These are phyloP conservation scores for Flaveria ramosissima DNA, from an alignment of 129 eudicot genomes.

Conservation along the genomic window DNA sequence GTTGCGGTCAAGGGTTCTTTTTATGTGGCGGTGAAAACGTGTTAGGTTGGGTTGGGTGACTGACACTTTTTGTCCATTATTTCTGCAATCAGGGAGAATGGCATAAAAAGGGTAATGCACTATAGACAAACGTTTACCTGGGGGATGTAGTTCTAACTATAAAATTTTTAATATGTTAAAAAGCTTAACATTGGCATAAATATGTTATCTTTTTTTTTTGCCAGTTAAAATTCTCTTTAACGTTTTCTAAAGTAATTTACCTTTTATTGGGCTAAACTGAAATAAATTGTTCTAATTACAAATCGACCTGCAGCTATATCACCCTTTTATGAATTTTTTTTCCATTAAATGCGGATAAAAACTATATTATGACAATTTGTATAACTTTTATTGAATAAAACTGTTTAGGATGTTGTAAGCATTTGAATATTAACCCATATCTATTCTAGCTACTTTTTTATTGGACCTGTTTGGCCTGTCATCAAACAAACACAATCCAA, in stretches of 20 bases:
- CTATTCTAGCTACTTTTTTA: not conserved
- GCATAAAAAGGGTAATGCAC: constrained; percentile 4
- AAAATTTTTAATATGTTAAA: not conserved
- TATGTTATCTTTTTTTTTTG: not conserved
- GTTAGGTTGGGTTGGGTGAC: not conserved
- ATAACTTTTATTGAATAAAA: not conserved
- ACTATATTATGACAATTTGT: not conserved
- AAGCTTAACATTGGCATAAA: not conserved
- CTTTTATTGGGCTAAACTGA: not conserved
- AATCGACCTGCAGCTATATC: not conserved
- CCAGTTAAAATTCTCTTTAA: not conserved
- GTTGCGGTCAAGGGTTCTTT: not conserved
- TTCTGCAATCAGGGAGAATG: not conserved
- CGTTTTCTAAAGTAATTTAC: not conserved
- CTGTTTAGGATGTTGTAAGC: not conserved
- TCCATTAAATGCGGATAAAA: not conserved
- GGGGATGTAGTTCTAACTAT: not conserved
- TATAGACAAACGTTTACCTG: not conserved
- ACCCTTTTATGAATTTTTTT: not conserved
- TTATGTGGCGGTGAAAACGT: not conserved
- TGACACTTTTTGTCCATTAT: not conserved
- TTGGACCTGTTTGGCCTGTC: not conserved
- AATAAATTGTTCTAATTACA: not conserved
- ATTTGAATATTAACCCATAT: not conserved
- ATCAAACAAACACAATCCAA: not conserved